Base-by-base conservation (phyloP, 805 yeast species). In the Tetrapisispora iriomotensis region DNA sequence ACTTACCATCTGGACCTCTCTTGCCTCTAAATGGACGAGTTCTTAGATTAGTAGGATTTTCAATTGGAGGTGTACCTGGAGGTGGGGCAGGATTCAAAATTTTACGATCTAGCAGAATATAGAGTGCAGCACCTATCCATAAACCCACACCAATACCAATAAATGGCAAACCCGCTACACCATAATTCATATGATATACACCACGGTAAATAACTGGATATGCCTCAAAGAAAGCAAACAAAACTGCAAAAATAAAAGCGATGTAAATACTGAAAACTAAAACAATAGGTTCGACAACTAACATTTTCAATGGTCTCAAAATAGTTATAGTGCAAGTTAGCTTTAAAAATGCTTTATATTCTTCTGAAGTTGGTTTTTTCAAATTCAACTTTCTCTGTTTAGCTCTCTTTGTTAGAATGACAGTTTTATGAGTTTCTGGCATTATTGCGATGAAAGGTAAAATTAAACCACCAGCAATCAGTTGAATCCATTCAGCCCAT, bases 371-470 rank as follows among this genome's bases (percentile, higher is more conserved):
- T 12, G 66, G 50, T 37, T 64, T 59, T 20, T 65, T 64, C 31
- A 77, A 53, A 29, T 67, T 68, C 42, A 75, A 43, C 8, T 80
- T 79, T 58, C 86, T 71, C 54, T 72, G 69, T 38, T 60, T 59
- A 15, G 87, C 85, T 56, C 90, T 70, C 29, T 57, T 61, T 43
- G 64, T 68, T 63, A 83, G 64, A 29, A 84, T 67, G 14, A 75
- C 68, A n/a, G 80, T 76, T 53, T 77, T 79, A 56, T 79, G 83
- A 19, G 94, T 78, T 54, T 78, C 84, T n/a, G 81, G 80, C 45
- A 71, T 60, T 0, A 70, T 18, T 3, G 74, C 36, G 9, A 77
- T 66, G 37, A 72, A 68, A 3, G 72, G 66, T 42, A 74, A 55
- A 22, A 72, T 58, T 15, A 65, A 53, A 29, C 79, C 81, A 25